Conservation (phyloP, 495 filamentous ascomycete species). For the Aspergillus ellipticus region DNA sequence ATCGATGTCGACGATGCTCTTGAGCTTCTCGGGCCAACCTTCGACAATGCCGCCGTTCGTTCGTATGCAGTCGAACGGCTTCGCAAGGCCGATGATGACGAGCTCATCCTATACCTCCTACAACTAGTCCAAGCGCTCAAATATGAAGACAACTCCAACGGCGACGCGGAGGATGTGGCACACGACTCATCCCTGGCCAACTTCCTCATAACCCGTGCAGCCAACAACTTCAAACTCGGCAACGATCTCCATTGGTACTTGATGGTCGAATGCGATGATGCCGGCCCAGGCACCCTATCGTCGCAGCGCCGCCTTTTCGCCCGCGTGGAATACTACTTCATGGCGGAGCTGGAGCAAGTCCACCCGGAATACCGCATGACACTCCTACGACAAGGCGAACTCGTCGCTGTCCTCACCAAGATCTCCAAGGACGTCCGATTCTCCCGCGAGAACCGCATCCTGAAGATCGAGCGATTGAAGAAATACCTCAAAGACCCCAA, state of each 20-base stretch:
- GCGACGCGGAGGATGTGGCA: conserved; percentile 56
- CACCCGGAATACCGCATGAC: conserved; percentile 65
- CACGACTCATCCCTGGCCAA: conserved; percentile 84
- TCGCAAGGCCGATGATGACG: conserved; percentile 88
- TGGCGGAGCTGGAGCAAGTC: conserved; percentile 67
- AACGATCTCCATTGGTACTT: conserved; percentile 98
- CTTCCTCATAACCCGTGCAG: conserved; percentile 84
- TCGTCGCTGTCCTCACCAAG: conserved; percentile 80
- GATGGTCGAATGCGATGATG: conserved; percentile 93
- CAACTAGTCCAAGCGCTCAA: conserved; percentile 96
- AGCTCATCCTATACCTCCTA: conserved; percentile 86
- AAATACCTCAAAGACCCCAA: conserved; percentile 81
- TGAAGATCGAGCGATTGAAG: conserved; percentile 79
- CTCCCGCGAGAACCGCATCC: conserved; percentile 67
- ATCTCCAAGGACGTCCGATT: conserved; percentile 87
- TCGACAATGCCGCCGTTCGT: conserved; percentile 82
- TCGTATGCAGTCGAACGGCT: conserved; percentile 91
- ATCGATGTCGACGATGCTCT: conserved; percentile 97
- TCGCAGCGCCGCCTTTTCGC: conserved; percentile 80
- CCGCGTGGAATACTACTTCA: conserved; percentile 93
- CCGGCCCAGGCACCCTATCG: conserved; percentile 62
- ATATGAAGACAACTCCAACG: conserved; percentile 72
- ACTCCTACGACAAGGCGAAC: conserved; percentile 82
- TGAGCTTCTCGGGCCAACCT: conserved; percentile 86
- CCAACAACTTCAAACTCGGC: conserved; percentile 80